Base-by-base conservation (phyloP, 805 yeast genomes). In the Kluyveromyces nonfermentans region DNA sequence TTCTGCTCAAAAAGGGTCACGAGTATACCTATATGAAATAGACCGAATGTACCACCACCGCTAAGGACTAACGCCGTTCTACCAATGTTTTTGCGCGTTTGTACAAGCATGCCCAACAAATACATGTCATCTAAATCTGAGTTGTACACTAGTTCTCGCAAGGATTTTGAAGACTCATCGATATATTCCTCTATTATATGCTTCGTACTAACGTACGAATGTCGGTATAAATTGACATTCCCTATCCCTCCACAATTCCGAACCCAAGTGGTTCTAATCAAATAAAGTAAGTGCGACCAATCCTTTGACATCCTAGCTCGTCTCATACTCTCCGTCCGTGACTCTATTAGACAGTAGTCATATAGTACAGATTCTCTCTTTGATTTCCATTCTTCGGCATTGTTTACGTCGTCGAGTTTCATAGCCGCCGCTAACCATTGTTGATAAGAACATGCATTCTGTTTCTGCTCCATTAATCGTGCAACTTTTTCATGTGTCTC, bases 11-110 rank as follows among this genome's bases (percentile, higher is more conserved):
- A 65, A 25, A 93, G 70, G 2, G 93, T 84, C 4, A 86, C 78
- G 37, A 90, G 66, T 0, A 93, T 96, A 1, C 99, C 99, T 46
- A 88, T 84, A 52, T 90, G 97, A 48, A 89, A 79, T 41, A 90
- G 65, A 0, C 97, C 98, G 67, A 90, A 85, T 4, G 95, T 85
- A 2, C 95, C 88, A 1, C 99, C 99, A 1, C 99, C 99, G 39
- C 95, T 82, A 43, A 93, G 72, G n/a, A 94, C 87, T 21, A 93
- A 68, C 0, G 97, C 98, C 0, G 97, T 89, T 44, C 96, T 72
- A 0, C 99, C 99, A 41, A 85, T 85, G 55, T 89, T 87, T 60
- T 85, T 85, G 47, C 96, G 72, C 0, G 97, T 85, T 58, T 90
- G 95, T 33, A 84, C 76, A 30, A 90, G 68, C 74, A 85, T 85